A percentile compares a stretch with the other conserved stretches of the same genome.
Conservation (phyloP, 306 rosid species). For the Ziziphus jujuba region DNA sequence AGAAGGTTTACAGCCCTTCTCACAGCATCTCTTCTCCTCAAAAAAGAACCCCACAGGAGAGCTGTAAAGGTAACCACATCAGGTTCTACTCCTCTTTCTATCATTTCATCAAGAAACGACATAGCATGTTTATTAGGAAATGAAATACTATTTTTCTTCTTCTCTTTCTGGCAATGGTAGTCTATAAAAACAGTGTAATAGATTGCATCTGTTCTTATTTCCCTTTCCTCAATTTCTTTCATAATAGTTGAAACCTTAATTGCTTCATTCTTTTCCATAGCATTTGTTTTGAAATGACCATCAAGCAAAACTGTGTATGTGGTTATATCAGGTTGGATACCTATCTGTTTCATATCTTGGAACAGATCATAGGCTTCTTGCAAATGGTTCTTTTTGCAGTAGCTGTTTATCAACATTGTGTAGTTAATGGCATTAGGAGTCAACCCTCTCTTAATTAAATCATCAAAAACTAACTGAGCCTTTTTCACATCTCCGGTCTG, state of each 20-base stretch:
- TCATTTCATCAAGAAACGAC: constrained; percentile 54
- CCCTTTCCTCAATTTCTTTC: constrained; percentile 60
- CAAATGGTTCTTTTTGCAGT: constrained; percentile 56
- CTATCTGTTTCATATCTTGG: constrained; percentile 61
- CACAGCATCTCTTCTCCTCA: constrained; percentile 30
- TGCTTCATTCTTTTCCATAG: constrained; percentile 15
- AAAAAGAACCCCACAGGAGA: constrained; percentile 50
- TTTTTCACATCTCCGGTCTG: constrained; percentile 44
- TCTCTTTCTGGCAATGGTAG: constrained; percentile 46
- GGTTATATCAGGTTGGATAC: constrained; percentile 67
- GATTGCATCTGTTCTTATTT: constrained; percentile 59
- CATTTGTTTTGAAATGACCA: constrained; percentile 37
- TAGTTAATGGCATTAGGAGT: constrained; percentile 65
- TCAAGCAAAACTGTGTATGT: constrained; percentile 78
- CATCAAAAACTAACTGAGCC: constrained; percentile 50
- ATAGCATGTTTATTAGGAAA: constrained; percentile 27
- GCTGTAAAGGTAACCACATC: constrained; percentile 69
- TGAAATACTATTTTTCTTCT: not conserved
- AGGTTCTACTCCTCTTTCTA: constrained; percentile 58
- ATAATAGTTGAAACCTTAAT: constrained; percentile 38
- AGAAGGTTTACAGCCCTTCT: constrained; percentile 41
- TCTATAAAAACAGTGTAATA: constrained; percentile 75
- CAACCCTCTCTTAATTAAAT: constrained; percentile 39
- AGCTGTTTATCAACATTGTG: constrained; percentile 73
- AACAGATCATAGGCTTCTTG: constrained; percentile 59